Evolutionary conservation across 257 asterid genomes (phyloP).

Genomic region (Jasminum sambac): DNA sequence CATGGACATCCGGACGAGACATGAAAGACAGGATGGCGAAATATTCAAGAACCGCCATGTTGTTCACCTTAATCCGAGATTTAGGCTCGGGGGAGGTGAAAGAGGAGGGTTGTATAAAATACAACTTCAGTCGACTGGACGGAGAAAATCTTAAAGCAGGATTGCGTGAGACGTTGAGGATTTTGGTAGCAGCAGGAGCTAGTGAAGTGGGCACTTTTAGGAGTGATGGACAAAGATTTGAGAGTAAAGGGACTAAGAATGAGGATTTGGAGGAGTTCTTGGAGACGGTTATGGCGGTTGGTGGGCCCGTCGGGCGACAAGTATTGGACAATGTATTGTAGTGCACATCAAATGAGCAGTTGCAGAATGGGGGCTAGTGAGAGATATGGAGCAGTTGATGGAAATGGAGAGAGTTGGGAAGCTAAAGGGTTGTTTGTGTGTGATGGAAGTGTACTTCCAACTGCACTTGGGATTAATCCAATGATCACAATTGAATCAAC

Average conservation of each 20-base stretch:
- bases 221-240: constrained; percentile 51
- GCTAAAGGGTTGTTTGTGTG: constrained; percentile 58
- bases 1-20: constrained; percentile 56
- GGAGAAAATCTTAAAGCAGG: constrained; percentile 43
- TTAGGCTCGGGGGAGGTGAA: constrained; percentile 53
- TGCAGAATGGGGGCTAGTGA: constrained; percentile 52
- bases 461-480: constrained; percentile 60
- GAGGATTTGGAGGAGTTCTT: constrained; percentile 49
- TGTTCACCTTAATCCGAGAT: constrained; percentile 44
- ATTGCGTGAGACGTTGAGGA: constrained; percentile 43
- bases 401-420: constrained; percentile 68
- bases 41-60: constrained; percentile 47
- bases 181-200: constrained; percentile 65
- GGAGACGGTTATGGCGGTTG: constrained; percentile 28
- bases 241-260: constrained; percentile 31
- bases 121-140: constrained; percentile 29
- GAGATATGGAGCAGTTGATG: constrained; percentile 54
- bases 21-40: constrained; percentile 51
- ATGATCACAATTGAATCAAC: constrained; percentile 68
- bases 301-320: constrained; percentile 45
- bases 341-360: constrained; percentile 70
- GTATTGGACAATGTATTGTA: constrained; percentile 43
- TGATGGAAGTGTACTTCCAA: constrained; percentile 65
- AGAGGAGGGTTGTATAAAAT: constrained; percentile 38
- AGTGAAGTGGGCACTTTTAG: constrained; percentile 58